Evolutionary conservation across 2,329 filamentous ascomycete species (phyloP).

Genomic region (Neopestalotiopsis sp.): DNA sequence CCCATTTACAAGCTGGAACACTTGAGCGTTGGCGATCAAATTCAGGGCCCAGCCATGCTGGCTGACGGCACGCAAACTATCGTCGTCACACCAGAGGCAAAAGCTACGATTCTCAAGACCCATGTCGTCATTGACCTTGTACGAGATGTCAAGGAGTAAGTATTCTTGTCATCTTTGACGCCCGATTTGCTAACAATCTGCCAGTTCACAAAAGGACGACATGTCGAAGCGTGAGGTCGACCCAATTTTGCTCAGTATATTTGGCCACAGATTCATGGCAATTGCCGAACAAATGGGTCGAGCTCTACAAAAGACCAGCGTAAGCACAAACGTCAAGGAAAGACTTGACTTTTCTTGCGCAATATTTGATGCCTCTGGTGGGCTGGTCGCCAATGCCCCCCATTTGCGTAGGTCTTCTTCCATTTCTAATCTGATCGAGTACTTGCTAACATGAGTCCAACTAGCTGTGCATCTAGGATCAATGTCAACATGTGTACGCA

Average conservation of each 20-base stretch:
- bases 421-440: not conserved
- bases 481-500: slow-evolving; percentile 83
- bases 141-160: slow-evolving; percentile 54
- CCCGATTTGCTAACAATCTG: slow-evolving; percentile 23
- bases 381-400: slow-evolving; percentile 79
- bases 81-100: slow-evolving; percentile 79
- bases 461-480: slow-evolving; percentile 75
- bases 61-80: slow-evolving; percentile 92
- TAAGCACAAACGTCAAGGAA: slow-evolving; percentile 82
- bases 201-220: slow-evolving; percentile 30
- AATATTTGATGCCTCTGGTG: slow-evolving; percentile 77
- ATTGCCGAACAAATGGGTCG: slow-evolving; percentile 87
- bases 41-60: slow-evolving; percentile 83
- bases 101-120: slow-evolving; percentile 79
- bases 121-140: slow-evolving; percentile 89
- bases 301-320: slow-evolving; percentile 78
- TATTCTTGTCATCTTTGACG: not conserved
- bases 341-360: slow-evolving; percentile 84
- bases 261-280: slow-evolving; percentile 83
- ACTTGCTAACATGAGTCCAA: not conserved
- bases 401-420: slow-evolving; percentile 58
- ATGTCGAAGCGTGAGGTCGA: slow-evolving; percentile 59
- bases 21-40: slow-evolving; percentile 71
- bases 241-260: slow-evolving; percentile 78
- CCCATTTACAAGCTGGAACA: slow-evolving; percentile 83